Percentiles rank a stretch among this genome's conserved stretches.
phyloP scores from a whole-genome alignment of 495 filamentous ascomycete genomes.

The Articulospora tetracladia region DNA sequence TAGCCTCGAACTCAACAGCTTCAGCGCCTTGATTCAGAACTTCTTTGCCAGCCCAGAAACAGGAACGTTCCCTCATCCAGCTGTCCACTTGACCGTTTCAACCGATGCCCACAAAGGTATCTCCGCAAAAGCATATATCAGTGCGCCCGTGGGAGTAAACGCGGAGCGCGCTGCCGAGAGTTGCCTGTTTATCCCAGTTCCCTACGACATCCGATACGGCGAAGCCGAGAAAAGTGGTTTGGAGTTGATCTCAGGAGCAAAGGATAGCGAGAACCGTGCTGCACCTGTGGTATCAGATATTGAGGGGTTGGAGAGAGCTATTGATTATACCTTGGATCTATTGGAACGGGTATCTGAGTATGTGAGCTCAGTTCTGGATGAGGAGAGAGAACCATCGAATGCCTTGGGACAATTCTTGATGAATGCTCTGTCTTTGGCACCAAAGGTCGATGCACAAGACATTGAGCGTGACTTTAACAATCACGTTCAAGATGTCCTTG shows the following conservation, averaged over 20 bases:
- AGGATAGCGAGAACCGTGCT: slow-evolving; percentile 69
- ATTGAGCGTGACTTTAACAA: slow-evolving; percentile 99
- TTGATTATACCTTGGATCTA: slow-evolving; percentile 82
- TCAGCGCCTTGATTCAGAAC: slow-evolving; percentile 97
- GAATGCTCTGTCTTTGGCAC: slow-evolving; percentile 84
- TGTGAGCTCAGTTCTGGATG: slow-evolving; percentile 73
- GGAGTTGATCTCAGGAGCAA: slow-evolving; percentile 78
- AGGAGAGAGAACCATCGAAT: slow-evolving; percentile 63
- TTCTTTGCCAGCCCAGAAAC: slow-evolving; percentile 97
- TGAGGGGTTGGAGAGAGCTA: slow-evolving; percentile 74
- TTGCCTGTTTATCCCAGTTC: slow-evolving; percentile 94
- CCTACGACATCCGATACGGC: slow-evolving; percentile 84
- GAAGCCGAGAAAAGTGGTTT: slow-evolving; percentile 91
- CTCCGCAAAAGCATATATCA: slow-evolving; percentile 87
- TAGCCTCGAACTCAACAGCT: slow-evolving; percentile 90
- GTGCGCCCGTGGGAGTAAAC: slow-evolving; percentile 89
- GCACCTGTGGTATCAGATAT: slow-evolving; percentile 77
- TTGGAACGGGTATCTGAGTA: slow-evolving; percentile 87
- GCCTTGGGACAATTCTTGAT: slow-evolving; percentile 92
- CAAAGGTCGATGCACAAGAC: slow-evolving; percentile 84
- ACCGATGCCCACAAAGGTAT: slow-evolving; percentile 83
- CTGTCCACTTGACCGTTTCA: slow-evolving; percentile 90
- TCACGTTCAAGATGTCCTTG: slow-evolving; percentile 96
- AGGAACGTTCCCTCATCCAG: slow-evolving; percentile 93
- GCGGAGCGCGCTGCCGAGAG: slow-evolving; percentile 90